These are phyloP conservation scores for Candida maltosa DNA, from an alignment of 805 yeast species.

Conservation along the genomic window DNA sequence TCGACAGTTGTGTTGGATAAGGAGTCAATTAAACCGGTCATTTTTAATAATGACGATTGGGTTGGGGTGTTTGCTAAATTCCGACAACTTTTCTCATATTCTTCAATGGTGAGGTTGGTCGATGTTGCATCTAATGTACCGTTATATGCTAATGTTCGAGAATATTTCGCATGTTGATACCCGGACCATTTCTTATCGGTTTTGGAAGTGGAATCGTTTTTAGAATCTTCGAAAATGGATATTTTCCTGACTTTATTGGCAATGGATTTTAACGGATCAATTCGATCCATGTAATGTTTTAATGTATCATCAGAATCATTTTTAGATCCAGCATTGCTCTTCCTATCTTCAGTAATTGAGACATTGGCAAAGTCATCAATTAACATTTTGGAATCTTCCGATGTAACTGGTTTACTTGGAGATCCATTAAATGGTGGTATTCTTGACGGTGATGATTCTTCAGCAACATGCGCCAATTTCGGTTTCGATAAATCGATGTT, in stretches of 20 bases:
- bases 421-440: conserved; percentile 1
- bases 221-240: conserved; percentile 38
- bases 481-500: background rate
- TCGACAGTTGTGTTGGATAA: conserved; percentile 10
- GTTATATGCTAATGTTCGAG: background rate
- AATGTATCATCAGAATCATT: conserved; percentile 19
- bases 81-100: conserved; percentile 6
- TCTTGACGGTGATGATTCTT: too few species aligned
- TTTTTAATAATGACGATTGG: conserved; percentile 2
- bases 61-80: conserved; percentile 1
- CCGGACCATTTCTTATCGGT: conserved; percentile 38
- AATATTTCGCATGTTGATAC: conserved; percentile 31
- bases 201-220: conserved; percentile 34
- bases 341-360: conserved; percentile 18
- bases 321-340: background rate
- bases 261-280: conserved; percentile 39
- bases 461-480: background rate
- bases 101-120: conserved; percentile 1
- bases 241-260: conserved; percentile 34
- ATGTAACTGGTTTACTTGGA: conserved; percentile 1
- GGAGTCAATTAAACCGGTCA: conserved; percentile 4
- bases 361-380: conserved; percentile 29
- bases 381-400: background rate
- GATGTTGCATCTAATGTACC: background rate
- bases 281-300: conserved; percentile 34